Base-by-base conservation (phyloP, 768 basidiomycete species). In the Fistulinella prunicolor region DNA sequence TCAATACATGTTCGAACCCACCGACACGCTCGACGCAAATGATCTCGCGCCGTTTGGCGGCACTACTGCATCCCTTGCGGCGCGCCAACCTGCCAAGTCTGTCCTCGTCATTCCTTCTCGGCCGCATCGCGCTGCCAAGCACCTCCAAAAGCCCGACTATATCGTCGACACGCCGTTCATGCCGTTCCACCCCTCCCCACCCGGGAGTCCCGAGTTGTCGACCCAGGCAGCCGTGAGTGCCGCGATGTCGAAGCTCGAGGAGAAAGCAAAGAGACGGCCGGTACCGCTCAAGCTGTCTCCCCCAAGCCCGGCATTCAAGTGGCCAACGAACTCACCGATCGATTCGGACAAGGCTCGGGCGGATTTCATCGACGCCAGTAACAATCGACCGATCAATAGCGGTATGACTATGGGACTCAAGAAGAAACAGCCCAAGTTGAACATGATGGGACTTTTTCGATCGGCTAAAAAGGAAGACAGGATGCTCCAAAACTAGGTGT, bases 321-420 rank as follows among this genome's bases (percentile, higher is more conserved):
- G 61, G 32, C 65, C 68, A 10, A 62, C 62, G 32, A 68, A 73
- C 53, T 68, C 68, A 6, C 69, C 69, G 1, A 49, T 69, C 17
- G 73, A 75, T 48, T 40, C 57, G 3, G 65, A 65, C 12, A 60
- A 58, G 17, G 64, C 70, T 48, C 67, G 65, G 38, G 60, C 43
- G 53, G 74, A 74, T 38, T 79, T 79, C 45, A 49, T 78, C 52
- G 67, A 69, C 14, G 59, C 68, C n/a, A n/a, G n/a, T n/a, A n/a
- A n/a, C n/a, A n/a, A n/a, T n/a, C n/a, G n/a, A n/a, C n/a, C n/a
- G n/a, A n/a, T n/a, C n/a, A n/a, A n/a, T n/a, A n/a, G n/a, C n/a
- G n/a, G n/a, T n/a, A n/a, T n/a, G n/a, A n/a, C n/a, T n/a, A n/a
- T n/a, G n/a, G n/a, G n/a, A n/a, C n/a, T n/a, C n/a, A n/a, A n/a